Base-by-base conservation (phyloP, 2,329 filamentous ascomycete genomes). In the Cladophialophora exuberans region DNA sequence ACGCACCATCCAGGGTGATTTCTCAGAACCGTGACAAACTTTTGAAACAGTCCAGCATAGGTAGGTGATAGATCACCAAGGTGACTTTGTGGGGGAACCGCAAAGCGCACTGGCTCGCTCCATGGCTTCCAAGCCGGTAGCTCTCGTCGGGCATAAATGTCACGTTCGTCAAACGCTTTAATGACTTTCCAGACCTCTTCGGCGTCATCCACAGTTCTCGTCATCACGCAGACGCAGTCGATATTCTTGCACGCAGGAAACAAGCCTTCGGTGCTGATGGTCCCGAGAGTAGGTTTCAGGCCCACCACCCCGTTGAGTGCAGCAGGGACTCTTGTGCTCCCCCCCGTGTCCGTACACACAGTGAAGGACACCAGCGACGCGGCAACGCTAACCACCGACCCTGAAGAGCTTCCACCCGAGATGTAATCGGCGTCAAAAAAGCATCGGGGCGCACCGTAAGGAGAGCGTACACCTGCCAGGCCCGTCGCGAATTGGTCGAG, bases 401-500 rank as follows among this genome's bases (percentile, higher is more conserved):
- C 82, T 1, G 79, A 81, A 3, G 79, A 82, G 1, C 80, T 83
- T 3, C 82, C 82, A 7, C 81, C 81, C 48, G 75, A 78, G 43
- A 83, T 78, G 50, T 77, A 76, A 13, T 74, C 68, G 30, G 69
- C 67, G 23, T 56, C 54, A 64, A 72, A 82, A 0, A 82, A 71
- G 52, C 80, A 83, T 17, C 78, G 73, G 1, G 81, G 79, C n/a
- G 74, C 77, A 2, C 82, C 83, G 57, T 80, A 83, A 0, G 82
- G 80, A 1, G 80, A 83, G 15, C 82, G 77, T 35, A 77, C 81
- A 9, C 83, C 83, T 4, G 77, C 79, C 1, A 86, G 72, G 0
- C 83, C 83, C 0, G 83, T 85, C 1, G 82, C 83, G 3, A 86
- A 74, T 65, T 86, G 83, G 63, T 86, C 83, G 47, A 86, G 74